Percentiles rank a stretch among this genome's conserved stretches.
These are phyloP conservation scores for Russula dissimulans DNA, from an alignment of 768 basidiomycete genomes.

Conservation along the genomic window DNA sequence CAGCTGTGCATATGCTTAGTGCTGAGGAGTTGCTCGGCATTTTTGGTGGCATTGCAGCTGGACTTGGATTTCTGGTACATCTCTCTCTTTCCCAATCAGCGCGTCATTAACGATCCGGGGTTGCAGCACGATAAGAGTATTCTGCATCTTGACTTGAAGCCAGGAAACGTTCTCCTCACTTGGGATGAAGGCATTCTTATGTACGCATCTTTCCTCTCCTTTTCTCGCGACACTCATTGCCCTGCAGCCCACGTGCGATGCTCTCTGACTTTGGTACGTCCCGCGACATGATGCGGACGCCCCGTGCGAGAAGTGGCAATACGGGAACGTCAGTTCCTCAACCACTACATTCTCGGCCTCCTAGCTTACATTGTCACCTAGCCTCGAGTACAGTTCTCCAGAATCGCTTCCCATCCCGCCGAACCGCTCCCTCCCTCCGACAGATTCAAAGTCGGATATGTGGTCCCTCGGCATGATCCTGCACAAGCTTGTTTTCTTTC, in stretches of 20 bases:
- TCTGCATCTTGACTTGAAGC: slow-evolving; percentile 88
- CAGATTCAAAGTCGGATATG: slow-evolving; percentile 89
- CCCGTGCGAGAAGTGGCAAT: slow-evolving; percentile 72
- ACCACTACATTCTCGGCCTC: not conserved
- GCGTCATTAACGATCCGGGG: not conserved
- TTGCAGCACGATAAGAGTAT: slow-evolving; percentile 73
- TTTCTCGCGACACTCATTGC: not conserved
- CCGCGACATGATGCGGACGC: slow-evolving; percentile 74
- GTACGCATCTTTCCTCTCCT: slow-evolving; percentile 32
- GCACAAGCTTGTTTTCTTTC: slow-evolving; percentile 88
- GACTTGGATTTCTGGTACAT: slow-evolving; percentile 76
- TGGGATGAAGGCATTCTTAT: slow-evolving; percentile 82
- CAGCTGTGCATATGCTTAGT: slow-evolving; percentile 75
- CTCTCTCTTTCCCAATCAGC: not conserved
- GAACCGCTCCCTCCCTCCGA: slow-evolving; percentile 55
- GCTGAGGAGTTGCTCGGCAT: slow-evolving; percentile 75
- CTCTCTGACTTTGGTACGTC: slow-evolving; percentile 94
- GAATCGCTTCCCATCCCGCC: slow-evolving; percentile 69
- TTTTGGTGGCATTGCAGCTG: slow-evolving; percentile 80
- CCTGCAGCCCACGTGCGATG: slow-evolving; percentile 81
- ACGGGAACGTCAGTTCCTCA: slow-evolving; percentile 74
- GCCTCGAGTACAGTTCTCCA: slow-evolving; percentile 32
- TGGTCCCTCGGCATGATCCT: slow-evolving; percentile 97
- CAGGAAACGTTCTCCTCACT: slow-evolving; percentile 86
- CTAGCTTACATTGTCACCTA: not conserved